phyloP scores from a whole-genome alignment of 108 stramenopile genomes.

The Bacterosira constricta region DNA sequence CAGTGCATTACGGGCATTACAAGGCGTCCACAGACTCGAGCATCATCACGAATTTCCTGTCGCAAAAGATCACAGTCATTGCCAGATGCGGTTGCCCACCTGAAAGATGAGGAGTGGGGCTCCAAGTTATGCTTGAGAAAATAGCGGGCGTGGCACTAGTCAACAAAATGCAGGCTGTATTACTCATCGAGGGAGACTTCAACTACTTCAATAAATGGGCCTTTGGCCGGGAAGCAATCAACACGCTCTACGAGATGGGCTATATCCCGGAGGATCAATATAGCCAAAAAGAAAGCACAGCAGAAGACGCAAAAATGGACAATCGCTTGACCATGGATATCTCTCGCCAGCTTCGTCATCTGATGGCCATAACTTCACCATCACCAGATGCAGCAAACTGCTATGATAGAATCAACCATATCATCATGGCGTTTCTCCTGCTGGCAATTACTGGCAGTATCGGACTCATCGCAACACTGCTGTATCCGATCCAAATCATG shows the following conservation, averaged over 20 bases:
- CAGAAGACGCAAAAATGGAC: no score
- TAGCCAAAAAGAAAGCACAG: no score
- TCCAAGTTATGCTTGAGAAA: no score
- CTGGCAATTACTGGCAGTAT: neutral
- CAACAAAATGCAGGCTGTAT: constrained; percentile 7
- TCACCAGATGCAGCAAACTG: no score
- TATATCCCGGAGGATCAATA: neutral
- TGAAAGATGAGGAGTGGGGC: no score
- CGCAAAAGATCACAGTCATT: no score
- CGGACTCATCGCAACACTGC: neutral
- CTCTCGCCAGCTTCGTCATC: no score
- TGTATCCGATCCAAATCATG: neutral
- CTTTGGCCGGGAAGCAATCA: neutral
- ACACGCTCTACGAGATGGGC: no score
- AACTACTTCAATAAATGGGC: no score
- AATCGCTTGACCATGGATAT: neutral
- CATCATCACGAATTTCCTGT: no score
- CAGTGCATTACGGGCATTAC: constrained; percentile 1
- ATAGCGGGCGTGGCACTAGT: constrained; percentile 1
- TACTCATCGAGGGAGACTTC: constrained; percentile 10
- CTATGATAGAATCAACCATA: neutral
- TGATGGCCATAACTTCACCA: neutral
- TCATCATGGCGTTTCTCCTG: neutral
- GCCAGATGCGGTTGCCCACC: no score
- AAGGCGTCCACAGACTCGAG: neutral